A percentile compares a stretch with the other conserved stretches of the same genome.
Conservation (phyloP, 345 rosid genomes). For the Conringia planisiliqua region DNA sequence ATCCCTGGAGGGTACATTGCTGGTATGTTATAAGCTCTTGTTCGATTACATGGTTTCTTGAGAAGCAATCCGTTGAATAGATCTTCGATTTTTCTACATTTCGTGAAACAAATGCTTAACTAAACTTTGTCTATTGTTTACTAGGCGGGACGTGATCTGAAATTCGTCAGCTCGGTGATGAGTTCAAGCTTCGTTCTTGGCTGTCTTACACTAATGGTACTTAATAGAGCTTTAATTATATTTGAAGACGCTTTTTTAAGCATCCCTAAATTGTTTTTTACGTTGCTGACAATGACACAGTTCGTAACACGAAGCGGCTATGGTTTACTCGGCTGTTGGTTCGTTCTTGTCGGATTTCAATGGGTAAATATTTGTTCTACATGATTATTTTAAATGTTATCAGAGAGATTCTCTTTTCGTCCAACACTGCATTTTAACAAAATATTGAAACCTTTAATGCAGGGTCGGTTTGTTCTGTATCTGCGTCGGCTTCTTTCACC, state of each 20-base stretch:
- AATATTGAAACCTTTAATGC: slow-evolving; percentile 14
- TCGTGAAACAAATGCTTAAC: neutral
- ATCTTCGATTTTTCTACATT: neutral
- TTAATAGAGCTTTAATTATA: neutral
- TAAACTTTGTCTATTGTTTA: neutral
- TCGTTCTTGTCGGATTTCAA: slow-evolving; percentile 61
- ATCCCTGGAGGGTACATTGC: slow-evolving; percentile 79
- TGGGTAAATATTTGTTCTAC: slow-evolving; percentile 51
- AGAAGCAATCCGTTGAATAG: neutral
- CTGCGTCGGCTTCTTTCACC: slow-evolving; percentile 61
- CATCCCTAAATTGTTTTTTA: neutral
- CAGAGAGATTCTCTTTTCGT: neutral
- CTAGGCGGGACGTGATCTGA: slow-evolving; percentile 84
- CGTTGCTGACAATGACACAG: slow-evolving; percentile 35
- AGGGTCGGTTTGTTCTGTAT: slow-evolving; percentile 60
- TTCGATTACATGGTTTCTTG: neutral
- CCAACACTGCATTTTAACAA: neutral
- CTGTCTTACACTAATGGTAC: slow-evolving; percentile 58
- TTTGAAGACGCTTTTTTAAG: neutral
- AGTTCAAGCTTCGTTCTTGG: slow-evolving; percentile 60
- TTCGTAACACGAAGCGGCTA: slow-evolving; percentile 48
- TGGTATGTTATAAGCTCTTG: slow-evolving; percentile 47
- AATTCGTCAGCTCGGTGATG: slow-evolving; percentile 63
- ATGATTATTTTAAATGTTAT: neutral
- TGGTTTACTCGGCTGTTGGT: slow-evolving; percentile 75